These are phyloP conservation scores for Mycena venus DNA, from an alignment of 768 basidiomycete genomes.

Conservation along the genomic window DNA sequence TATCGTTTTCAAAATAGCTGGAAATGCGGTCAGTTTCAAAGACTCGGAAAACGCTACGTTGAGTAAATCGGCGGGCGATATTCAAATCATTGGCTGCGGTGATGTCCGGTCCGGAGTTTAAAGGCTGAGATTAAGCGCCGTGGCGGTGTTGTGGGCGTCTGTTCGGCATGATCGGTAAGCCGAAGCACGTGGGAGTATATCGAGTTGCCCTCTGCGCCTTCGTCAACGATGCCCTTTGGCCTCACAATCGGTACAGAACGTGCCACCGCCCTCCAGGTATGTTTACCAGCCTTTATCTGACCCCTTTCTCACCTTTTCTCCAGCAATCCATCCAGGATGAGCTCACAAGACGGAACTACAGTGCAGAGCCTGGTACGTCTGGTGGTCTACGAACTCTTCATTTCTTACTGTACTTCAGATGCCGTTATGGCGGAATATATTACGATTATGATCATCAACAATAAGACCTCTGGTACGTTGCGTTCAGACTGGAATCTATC, in stretches of 20 bases:
- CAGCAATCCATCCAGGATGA: conserved; percentile 88
- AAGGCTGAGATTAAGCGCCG: too few species aligned
- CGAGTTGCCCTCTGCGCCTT: not conserved
- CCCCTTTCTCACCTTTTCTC: conserved; percentile 14
- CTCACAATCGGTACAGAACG: conserved; percentile 86
- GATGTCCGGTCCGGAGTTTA: too few species aligned
- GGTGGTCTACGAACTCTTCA: conserved; percentile 19
- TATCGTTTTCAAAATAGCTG: too few species aligned
- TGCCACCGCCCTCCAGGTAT: conserved; percentile 77
- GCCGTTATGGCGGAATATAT: conserved; percentile 96
- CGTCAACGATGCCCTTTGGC: conserved; percentile 74
- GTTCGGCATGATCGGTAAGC: conserved; percentile 12
- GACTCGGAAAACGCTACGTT: too few species aligned
- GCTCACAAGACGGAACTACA: conserved; percentile 80
- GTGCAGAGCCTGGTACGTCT: conserved; percentile 77
- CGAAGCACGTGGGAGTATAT: not conserved
- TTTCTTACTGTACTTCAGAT: conserved; percentile 58
- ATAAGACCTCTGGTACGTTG: conserved; percentile 80
- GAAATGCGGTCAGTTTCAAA: too few species aligned
- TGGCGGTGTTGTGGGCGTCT: not conserved
- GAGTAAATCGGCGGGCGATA: too few species aligned
- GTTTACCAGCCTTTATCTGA: conserved; percentile 24
- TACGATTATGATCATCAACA: conserved; percentile 95
- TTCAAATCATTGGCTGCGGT: too few species aligned
- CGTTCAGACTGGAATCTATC: not conserved